Evolutionary conservation across 2,329 filamentous ascomycete species (phyloP), one percentile per base, ranked within the genome.

Genomic region (Aureobasidium lini): DNA sequence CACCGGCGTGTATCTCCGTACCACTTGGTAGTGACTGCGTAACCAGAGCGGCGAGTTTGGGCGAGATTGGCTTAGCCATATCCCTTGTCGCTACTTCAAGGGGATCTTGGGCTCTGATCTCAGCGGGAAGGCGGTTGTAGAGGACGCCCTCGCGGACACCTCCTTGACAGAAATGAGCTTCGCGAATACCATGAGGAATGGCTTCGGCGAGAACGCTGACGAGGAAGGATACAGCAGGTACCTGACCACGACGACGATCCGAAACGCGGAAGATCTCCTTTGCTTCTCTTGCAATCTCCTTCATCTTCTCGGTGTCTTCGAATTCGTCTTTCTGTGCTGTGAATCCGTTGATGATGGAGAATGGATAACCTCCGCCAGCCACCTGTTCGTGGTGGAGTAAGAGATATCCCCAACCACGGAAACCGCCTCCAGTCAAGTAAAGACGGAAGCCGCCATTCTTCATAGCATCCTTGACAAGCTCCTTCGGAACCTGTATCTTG

Each of bases 341-440:
- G 72, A 94, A 96, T 1, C 88, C 86, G 62, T 91, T 92, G 70
- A 94, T 87, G 23, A 87, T 85, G 0, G 90, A 84, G 32, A 96
- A 88, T 0, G 92, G 91, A 70, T 96, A 96, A 0, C 89, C 90
- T 58, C 80, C 77, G 50, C 88, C 81, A 6, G 77, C 73, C 65
- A 90, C 87, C 59, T 81, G 77, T 47, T 90, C 81, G 7, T 78
- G 74, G 66, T 93, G 88, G 87, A 95, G 91, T 57, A 96, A 79
- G 67, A 95, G 85, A 72, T 90, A 95, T 6, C 91, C 92, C 79
- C 94, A 96, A 15, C 92, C 92, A 40, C 92, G 81, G 70, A 96
- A 95, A 0, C 92, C 92, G 28, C 92, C 92, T 47, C 92, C 92
- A 63, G 89, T 95, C 61, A 96, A 84, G 70, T 92, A 96, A 8